Evolutionary conservation across 169 alveolate species (phyloP).

Genomic region (Eimeria necatrix): DNA sequence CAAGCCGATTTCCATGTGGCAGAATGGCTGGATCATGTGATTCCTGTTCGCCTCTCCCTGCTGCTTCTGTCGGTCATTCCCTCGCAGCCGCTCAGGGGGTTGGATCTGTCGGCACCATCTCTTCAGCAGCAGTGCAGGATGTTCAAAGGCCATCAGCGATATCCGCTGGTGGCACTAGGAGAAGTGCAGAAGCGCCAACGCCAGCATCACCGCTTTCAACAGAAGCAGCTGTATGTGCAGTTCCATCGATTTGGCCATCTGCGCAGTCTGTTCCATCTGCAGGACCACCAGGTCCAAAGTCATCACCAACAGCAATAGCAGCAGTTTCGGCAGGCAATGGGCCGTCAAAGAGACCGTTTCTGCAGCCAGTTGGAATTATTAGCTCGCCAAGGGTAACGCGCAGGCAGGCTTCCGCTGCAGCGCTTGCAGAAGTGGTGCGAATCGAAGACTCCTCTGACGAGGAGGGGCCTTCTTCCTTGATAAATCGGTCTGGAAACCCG

Average conservation of each 20-base stretch:
- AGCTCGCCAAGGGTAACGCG: conserved; percentile 45
- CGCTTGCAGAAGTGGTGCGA: conserved; percentile 51
- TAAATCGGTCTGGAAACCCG: not conserved
- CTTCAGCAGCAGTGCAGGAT: no score
- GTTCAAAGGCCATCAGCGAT: no score
- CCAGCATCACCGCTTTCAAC: not conserved
- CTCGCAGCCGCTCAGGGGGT: no score
- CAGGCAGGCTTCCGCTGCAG: conserved; percentile 73
- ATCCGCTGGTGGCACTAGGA: no score
- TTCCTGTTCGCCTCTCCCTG: no score
- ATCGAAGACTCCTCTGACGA: conserved; percentile 74
- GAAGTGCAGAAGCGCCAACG: not conserved
- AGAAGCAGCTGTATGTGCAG: conserved; percentile 12
- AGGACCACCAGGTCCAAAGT: not conserved
- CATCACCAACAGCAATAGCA: not conserved
- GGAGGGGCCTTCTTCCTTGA: not conserved
- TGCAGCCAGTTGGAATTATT: not conserved
- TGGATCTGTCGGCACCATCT: no score
- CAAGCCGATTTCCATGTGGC: not conserved
- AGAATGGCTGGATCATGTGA: no score
- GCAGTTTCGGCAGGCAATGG: not conserved
- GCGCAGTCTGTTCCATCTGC: not conserved
- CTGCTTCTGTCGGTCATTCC: no score
- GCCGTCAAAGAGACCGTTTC: not conserved
- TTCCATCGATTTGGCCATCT: not conserved